Base-by-base conservation (phyloP, 208 protist genomes). In the Angomonas ambiguus region DNA sequence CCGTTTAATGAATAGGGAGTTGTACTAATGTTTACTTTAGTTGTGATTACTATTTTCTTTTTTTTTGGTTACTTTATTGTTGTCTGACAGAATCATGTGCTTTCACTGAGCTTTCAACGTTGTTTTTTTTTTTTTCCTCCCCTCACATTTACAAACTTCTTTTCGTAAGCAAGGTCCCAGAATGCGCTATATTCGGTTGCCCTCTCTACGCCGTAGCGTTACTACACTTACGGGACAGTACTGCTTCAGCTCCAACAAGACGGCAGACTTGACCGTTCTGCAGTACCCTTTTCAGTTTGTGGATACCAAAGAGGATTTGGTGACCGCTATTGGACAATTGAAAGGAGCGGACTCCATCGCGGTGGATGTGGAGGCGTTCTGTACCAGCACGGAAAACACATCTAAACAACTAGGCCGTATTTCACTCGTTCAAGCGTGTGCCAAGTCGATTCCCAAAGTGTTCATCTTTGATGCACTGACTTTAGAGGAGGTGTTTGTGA, bases 391-490 rank as follows among this genome's bases (percentile, higher is more conserved):
- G 6, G 67, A 77, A 0, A 65, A 71, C 16, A 64, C 76, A 24
- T 69, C 71, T 0, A 76, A 72, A 38, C 91, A 96, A 57, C 78
- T 96, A 8, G 91, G 91, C 1, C 59, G 68, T 28, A 72, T 96
- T 8, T 96, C 91, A 0, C 80, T 96, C 27, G 71, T 96, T 2
- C 91, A 96, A 61, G 73, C 83, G 0, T 93, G 87, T 71, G 73
- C 74, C 31, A 81, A 87, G 42, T 76, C 71, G 2, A 67, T 55
- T 25, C 74, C 80, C 0, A 75, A 80, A 0, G 89, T 96, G 1
- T 96, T 85, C 57, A 51, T 96, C 1, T 85, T 96, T 68, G 91
- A 96, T 63, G 81, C 94, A 1, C 72, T 94, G n/a, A 76, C 80
- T 2, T 77, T 96, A 0, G 78, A 75, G 0, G 38, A 69, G 0